Conservation (phyloP, 805 yeast species). For the Candida xyloterini region DNA sequence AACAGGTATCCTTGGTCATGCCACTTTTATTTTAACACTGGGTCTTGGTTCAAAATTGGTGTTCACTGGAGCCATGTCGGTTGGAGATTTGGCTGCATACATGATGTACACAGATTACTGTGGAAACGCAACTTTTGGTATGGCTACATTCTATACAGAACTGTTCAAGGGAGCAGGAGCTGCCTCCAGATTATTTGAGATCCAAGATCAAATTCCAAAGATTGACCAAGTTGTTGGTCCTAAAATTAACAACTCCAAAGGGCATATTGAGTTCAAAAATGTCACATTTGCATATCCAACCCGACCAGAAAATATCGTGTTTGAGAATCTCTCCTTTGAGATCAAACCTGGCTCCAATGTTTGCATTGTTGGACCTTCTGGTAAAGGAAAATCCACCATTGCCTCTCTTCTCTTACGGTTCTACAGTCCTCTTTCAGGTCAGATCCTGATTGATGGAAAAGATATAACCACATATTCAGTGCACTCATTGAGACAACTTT, state of each 20-base stretch:
- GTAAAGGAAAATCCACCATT: slow-evolving; percentile 91
- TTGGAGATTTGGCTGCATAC: slow-evolving; percentile 89
- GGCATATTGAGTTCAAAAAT: slow-evolving; percentile 62
- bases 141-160: slow-evolving; percentile 89
- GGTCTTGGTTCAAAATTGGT: slow-evolving; percentile 82
- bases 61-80: slow-evolving; percentile 64
- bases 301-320: slow-evolving; percentile 67
- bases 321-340: slow-evolving; percentile 57
- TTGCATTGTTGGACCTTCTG: slow-evolving; percentile 94
- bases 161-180: slow-evolving; percentile 98
- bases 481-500: slow-evolving; percentile 66
- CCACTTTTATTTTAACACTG: slow-evolving; percentile 70
- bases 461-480: slow-evolving; percentile 68
- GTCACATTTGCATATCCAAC: slow-evolving; percentile 83
- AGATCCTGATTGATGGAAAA: slow-evolving; percentile 63
- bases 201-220: slow-evolving; percentile 74
- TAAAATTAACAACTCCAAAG: slow-evolving; percentile 41
- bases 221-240: slow-evolving; percentile 67
- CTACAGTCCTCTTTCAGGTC: slow-evolving; percentile 74
- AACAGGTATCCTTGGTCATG: slow-evolving; percentile 82
- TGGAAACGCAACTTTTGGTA: slow-evolving; percentile 86
- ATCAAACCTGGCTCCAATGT: slow-evolving; percentile 82
- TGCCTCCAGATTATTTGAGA: slow-evolving; percentile 84
- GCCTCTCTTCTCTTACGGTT: slow-evolving; percentile 76
- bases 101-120: slow-evolving; percentile 95